Conservation (phyloP, 2,329 filamentous ascomycete species). For the Rosellinia necatrix region DNA sequence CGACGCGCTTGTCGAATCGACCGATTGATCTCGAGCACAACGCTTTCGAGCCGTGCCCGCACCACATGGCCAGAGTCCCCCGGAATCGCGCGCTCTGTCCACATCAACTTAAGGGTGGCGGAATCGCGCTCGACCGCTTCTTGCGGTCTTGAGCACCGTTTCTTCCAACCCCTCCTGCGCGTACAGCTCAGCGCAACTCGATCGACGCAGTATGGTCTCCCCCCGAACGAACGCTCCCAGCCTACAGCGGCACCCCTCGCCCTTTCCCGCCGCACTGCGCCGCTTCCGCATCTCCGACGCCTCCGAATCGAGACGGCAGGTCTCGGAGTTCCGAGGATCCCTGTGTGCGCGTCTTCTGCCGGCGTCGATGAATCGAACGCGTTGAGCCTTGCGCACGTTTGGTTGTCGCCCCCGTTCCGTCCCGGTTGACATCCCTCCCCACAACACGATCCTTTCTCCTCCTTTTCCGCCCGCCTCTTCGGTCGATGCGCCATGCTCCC, state of each 20-base stretch:
- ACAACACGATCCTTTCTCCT: slow-evolving; percentile 9
- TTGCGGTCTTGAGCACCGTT: slow-evolving; percentile 23
- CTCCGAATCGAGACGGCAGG: slow-evolving; percentile 21
- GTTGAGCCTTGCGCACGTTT: slow-evolving; percentile 24
- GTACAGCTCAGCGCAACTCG: slow-evolving; percentile 19
- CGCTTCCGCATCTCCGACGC: slow-evolving; percentile 27
- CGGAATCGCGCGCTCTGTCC: slow-evolving; percentile 14
- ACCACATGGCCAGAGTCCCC: no score
- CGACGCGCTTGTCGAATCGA: slow-evolving; percentile 23
- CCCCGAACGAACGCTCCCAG: slow-evolving; percentile 26
- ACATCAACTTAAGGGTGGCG: slow-evolving; percentile 2
- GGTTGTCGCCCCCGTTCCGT: slow-evolving; percentile 12
- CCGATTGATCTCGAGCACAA: slow-evolving; percentile 23
- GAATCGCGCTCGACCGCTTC: slow-evolving; percentile 18
- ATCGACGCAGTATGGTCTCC: slow-evolving; percentile 28
- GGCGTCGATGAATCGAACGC: slow-evolving; percentile 22
- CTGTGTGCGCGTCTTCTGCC: slow-evolving; percentile 19
- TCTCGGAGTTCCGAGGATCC: slow-evolving; percentile 23
- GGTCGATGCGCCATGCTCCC: slow-evolving; percentile 18
- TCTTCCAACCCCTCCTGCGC: slow-evolving; percentile 6
- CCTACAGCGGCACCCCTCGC: slow-evolving; percentile 22
- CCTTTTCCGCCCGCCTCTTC: neutral
- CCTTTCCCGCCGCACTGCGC: slow-evolving; percentile 18
- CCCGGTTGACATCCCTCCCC: neutral
- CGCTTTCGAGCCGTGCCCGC: slow-evolving; percentile 18